Conservation (phyloP, 2,329 filamentous ascomycete genomes). For the Nannizzia gypsea region DNA sequence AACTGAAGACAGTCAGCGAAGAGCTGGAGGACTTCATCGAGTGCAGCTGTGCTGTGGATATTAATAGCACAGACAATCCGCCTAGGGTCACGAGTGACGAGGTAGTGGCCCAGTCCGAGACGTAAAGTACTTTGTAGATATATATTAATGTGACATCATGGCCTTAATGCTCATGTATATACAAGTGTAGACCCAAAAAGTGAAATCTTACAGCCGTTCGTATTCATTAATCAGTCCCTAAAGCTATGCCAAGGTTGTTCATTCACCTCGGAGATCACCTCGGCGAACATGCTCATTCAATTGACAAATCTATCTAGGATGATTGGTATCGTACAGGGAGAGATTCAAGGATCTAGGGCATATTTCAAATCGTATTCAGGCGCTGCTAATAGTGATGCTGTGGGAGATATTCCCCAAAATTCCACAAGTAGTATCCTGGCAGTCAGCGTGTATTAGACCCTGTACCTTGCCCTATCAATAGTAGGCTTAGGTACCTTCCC, state of each 20-base stretch:
- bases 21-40: constrained; percentile 95
- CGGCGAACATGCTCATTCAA: neutral
- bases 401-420: no score
- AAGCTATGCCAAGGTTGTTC: neutral
- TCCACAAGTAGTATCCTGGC: neutral
- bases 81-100: constrained; percentile 12
- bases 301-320: neutral
- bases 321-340: neutral
- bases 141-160: neutral
- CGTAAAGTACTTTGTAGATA: neutral
- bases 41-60: constrained; percentile 71
- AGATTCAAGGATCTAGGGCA: neutral
- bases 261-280: neutral
- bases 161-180: neutral
- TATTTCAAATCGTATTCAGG: neutral
- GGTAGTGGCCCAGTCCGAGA: neutral
- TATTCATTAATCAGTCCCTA: neutral
- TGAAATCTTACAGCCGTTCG: neutral
- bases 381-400: no score
- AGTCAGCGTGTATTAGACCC: neutral
- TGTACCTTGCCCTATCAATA: neutral
- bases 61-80: constrained; percentile 24
- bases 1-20: constrained; percentile 89
- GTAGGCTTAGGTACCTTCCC: neutral
- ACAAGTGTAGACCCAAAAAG: neutral